A percentile compares a stretch with the other conserved stretches of the same genome.
These are phyloP conservation scores for Malania oleifera DNA, from an alignment of 164 flowering plant species.

Conservation along the genomic window DNA sequence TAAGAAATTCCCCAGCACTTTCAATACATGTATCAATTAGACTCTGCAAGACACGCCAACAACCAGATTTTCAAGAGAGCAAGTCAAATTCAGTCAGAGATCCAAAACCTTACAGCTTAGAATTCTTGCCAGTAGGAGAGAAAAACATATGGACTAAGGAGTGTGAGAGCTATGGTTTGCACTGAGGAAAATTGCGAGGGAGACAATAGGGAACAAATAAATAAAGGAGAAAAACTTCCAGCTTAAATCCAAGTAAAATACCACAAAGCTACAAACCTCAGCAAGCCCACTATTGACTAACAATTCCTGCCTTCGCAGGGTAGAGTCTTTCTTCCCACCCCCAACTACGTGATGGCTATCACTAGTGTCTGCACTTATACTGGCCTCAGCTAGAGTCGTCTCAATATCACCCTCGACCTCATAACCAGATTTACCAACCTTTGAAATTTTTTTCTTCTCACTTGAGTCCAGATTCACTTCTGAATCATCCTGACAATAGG, in stretches of 20 bases:
- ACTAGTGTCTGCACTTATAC: constrained; percentile 15
- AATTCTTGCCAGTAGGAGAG: background rate
- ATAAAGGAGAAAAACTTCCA: background rate
- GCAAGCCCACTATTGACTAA: constrained; percentile 83
- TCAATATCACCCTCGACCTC: constrained; percentile 20
- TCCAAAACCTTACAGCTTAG: background rate
- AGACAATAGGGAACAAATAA: background rate
- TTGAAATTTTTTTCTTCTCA: constrained; percentile 16
- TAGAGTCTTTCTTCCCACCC: constrained; percentile 87
- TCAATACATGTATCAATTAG: constrained; percentile 65
- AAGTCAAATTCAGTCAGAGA: background rate
- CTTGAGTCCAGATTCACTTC: constrained; percentile 20
- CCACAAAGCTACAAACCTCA: constrained; percentile 51
- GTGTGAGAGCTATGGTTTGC: background rate
- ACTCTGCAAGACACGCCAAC: constrained; percentile 37
- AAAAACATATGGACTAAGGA: background rate
- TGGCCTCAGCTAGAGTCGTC: constrained; percentile 15
- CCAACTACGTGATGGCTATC: constrained; percentile 26
- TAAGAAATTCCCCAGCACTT: constrained; percentile 57
- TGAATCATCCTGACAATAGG: constrained; percentile 33
- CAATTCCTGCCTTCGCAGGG: constrained; percentile 67
- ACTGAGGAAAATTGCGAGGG: background rate
- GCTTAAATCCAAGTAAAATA: background rate
- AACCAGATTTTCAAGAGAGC: background rate
- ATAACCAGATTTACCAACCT: constrained; percentile 24